phyloP scores from a whole-genome alignment of 176 grass and related monocot genomes.

The Ensete ventricosum region DNA sequence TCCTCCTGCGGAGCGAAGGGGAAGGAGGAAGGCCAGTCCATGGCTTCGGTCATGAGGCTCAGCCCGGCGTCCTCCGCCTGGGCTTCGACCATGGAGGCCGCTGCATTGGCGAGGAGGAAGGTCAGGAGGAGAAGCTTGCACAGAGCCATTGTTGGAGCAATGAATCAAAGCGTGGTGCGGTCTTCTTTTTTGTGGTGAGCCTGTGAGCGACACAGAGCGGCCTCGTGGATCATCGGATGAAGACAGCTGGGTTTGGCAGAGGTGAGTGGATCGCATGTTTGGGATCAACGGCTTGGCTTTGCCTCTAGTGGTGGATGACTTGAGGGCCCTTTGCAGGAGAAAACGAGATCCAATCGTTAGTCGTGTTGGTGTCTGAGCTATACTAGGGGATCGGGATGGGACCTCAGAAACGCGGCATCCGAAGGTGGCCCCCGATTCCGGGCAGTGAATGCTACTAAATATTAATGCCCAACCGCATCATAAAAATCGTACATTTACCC shows the following conservation, averaged over 20 bases:
- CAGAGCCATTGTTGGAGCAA: background rate
- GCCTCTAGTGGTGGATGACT: no score
- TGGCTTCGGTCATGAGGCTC: background rate
- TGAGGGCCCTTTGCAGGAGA: no score
- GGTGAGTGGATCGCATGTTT: background rate
- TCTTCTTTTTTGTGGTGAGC: background rate
- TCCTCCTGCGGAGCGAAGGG: background rate
- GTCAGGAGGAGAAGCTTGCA: slow-evolving; percentile 3
- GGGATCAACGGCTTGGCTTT: background rate
- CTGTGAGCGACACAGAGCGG: background rate
- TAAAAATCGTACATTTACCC: no score
- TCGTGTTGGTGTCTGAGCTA: no score
- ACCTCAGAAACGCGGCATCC: no score
- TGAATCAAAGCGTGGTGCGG: background rate
- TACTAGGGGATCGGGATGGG: no score
- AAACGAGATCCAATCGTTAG: no score
- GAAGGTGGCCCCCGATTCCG: no score
- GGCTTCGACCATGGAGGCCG: background rate
- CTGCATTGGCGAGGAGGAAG: background rate
- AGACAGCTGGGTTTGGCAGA: slow-evolving; percentile 13
- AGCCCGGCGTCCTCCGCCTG: background rate
- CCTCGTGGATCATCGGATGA: background rate
- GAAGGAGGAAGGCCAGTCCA: slow-evolving; percentile 18
- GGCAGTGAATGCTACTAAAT: no score
- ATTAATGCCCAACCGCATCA: no score